Base-by-base conservation (phyloP, 306 rosid genomes). In the Quercus glauca region DNA sequence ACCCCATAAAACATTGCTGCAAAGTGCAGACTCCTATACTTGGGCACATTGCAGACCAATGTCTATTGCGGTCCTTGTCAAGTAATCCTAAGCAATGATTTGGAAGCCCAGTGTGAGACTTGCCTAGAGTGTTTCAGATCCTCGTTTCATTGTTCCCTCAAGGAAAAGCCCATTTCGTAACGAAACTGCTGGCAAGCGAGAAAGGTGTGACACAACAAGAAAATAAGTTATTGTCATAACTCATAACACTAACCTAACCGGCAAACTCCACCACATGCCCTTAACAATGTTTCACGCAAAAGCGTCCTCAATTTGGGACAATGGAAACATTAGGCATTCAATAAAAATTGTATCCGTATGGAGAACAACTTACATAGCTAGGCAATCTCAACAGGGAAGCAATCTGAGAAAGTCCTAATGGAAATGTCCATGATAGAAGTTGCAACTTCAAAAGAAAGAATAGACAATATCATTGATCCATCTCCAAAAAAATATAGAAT, bases 401-500 rank as follows among this genome's bases (percentile, higher is more conserved):
- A 63, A 64, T 31, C 73, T 64, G 73, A 69, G 43, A 25, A 79
- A 79, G 74, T 7, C 49, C 31, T 77, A 41, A 35, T 33, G 73
- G 20, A 74, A 76, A 70, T 31, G 31, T n/a, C 13, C 74, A 25
- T 65, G 64, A n/a, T 18, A 55, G 19, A 76, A 76, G 20, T 12
- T 57, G 83, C 26, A 74, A 56, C 59, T 29, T 29, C 58, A 65
- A 76, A 76, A 58, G 72, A 80, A 53, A 53, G 58, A 55, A 69
- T 73, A 63, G 37, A 73, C 79, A 1, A 73, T 65, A 79, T 78
- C 65, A 52, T 41, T 49, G 43, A 69, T 76, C 56, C 75, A 71
- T 77, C 64, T 69, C 60, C 83, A 69, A 73, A 73, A 58, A 81
- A 81, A 56, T 41, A 41, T 12, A 52, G 78, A 85, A 76, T 76